phyloP scores from a whole-genome alignment of 108 stramenopile genomes.

The Pseudonitzschia multiseries region DNA sequence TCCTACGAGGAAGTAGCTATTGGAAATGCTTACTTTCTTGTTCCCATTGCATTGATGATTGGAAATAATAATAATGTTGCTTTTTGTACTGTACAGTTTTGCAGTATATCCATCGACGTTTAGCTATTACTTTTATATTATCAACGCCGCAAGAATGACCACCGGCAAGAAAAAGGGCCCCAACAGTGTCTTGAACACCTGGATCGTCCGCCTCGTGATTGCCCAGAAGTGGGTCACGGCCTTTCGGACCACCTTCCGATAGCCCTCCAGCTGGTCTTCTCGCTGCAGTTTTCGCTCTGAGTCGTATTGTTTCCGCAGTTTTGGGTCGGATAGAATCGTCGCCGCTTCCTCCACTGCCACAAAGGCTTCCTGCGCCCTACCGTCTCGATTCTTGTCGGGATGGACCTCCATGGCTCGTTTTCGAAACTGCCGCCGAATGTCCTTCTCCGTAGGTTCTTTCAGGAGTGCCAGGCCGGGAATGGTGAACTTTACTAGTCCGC shows the following conservation, averaged over 20 bases:
- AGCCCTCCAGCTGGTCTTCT: slow-evolving; percentile 5
- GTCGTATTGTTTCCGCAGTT: slow-evolving; percentile 62
- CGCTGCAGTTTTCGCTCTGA: slow-evolving; percentile 1
- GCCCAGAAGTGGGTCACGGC: not conserved
- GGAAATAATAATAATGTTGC: too few species aligned
- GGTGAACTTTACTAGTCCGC: slow-evolving; percentile 28
- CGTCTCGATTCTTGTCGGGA: slow-evolving; percentile 82
- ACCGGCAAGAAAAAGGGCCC: slow-evolving; percentile 71
- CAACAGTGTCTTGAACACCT: slow-evolving; percentile 36
- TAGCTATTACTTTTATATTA: slow-evolving; percentile 32
- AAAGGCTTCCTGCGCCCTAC: slow-evolving; percentile 83
- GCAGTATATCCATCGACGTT: too few species aligned
- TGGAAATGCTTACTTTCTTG: too few species aligned
- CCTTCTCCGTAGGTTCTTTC: slow-evolving; percentile 32
- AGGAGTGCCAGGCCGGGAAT: slow-evolving; percentile 25
- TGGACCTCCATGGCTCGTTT: slow-evolving; percentile 55
- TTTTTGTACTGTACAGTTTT: too few species aligned
- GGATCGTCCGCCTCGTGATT: slow-evolving; percentile 4
- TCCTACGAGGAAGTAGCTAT: too few species aligned
- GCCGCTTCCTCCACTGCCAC: slow-evolving; percentile 72
- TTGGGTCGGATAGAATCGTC: slow-evolving; percentile 58
- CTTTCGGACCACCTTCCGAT: slow-evolving; percentile 11
- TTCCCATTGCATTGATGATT: too few species aligned
- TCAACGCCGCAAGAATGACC: slow-evolving; percentile 48
- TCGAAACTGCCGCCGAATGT: slow-evolving; percentile 65